Base-by-base conservation (phyloP, 164 flowering plant genomes). In the Nymphaea colorata region DNA sequence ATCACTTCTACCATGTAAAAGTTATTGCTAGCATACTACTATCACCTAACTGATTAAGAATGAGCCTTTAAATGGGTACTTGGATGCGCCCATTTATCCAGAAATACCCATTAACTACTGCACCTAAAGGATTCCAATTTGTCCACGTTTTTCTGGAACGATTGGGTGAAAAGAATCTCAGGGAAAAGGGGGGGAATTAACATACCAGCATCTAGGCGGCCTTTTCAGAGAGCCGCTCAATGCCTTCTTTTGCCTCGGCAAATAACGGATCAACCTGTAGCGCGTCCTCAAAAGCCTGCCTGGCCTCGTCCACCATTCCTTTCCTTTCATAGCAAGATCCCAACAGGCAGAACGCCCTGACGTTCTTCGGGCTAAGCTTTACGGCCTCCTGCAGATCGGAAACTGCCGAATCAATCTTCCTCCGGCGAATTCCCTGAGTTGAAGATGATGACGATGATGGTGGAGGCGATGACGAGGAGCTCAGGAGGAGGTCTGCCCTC, bases 281-380 rank as follows among this genome's bases (percentile, higher is more conserved):
- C 3, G 96, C 94, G 41, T 74, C 74, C 68, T 78, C 81, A 64
- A 80, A 90, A 2, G 93, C 92, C 67, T 51, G 62, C 68, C 44
- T 75, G 1, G 98, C 94, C 68, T 83, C 91, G n/a, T 78, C 85
- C 59, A 7, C 76, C 87, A 79, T 78, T 75, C 78, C 84, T 76
- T 87, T 87, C 68, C 43, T 70, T 79, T 84, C 90, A 64, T 85
- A 86, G 70, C 96, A 92, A 76, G 78, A 78, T 0, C 94, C 98
- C 68, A 92, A 69, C 70, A 87, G 66, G 68, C 82, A 75, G 63
- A 71, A 86, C 55, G 84, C 89, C 75, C 78, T 84, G 0, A 67
- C 74, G 66, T 84, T 82, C 41, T 76, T 86, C 44, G 69, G 59
- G 44, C 79, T 72, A 65, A 88, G 68, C 76, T 69, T 75, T 61